These are phyloP conservation scores for Microstegium vimineum DNA, from an alignment of 176 grass and related monocot genomes.

Conservation along the genomic window DNA sequence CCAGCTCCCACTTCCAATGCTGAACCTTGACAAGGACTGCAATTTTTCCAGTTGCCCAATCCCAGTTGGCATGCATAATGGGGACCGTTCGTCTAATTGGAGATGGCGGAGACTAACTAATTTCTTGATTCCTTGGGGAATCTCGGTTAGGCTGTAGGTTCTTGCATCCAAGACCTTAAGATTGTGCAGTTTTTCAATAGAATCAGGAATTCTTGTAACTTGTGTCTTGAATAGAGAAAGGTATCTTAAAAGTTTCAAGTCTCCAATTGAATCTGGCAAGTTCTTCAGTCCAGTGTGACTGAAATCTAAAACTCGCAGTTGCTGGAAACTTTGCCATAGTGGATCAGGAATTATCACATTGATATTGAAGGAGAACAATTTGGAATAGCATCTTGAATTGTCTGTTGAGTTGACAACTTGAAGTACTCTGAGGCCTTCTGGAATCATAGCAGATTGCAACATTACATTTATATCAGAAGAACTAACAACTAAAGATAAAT, in stretches of 20 bases:
- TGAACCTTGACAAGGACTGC: slow-evolving; percentile 18
- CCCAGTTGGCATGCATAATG: neutral
- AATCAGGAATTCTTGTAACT: slow-evolving; percentile 24
- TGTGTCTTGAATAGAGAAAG: neutral
- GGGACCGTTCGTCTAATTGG: neutral
- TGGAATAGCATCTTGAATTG: neutral
- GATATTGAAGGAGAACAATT: neutral
- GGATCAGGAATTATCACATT: neutral
- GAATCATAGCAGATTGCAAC: neutral
- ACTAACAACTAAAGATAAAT: slow-evolving; percentile 20
- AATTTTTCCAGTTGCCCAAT: slow-evolving; percentile 17
- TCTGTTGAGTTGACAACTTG: neutral
- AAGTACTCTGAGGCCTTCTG: neutral
- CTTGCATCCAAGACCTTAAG: slow-evolving; percentile 23
- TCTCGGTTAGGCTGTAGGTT: neutral
- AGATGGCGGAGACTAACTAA: slow-evolving; percentile 18
- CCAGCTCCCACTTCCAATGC: neutral
- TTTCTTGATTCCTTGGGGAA: slow-evolving; percentile 5
- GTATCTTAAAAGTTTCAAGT: slow-evolving; percentile 20
- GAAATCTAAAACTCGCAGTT: slow-evolving; percentile 24
- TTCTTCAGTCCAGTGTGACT: slow-evolving; percentile 5
- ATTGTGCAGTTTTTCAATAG: slow-evolving; percentile 7
- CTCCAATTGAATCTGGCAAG: slow-evolving; percentile 21
- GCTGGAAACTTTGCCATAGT: slow-evolving; percentile 10
- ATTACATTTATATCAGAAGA: neutral